Conservation (phyloP, 2,329 filamentous ascomycete species). For the Fusarium sp. region DNA sequence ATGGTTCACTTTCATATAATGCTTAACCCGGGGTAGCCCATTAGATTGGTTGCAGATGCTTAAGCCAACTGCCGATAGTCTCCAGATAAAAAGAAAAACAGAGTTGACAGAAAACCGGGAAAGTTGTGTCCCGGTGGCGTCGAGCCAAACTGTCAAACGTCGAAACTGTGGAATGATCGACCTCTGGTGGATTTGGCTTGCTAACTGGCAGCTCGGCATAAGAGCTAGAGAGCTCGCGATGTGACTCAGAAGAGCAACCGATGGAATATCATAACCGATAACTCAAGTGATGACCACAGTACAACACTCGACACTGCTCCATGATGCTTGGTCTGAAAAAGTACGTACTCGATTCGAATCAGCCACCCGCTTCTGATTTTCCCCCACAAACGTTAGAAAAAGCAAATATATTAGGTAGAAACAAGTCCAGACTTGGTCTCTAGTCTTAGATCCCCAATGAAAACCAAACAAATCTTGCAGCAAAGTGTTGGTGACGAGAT, state of each 20-base stretch:
- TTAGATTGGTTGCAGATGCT: slow-evolving; percentile 6
- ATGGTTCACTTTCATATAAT: neutral
- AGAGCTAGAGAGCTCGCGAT: slow-evolving; percentile 26
- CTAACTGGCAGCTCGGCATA: slow-evolving; percentile 24
- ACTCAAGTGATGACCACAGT: slow-evolving; percentile 14
- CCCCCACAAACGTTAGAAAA: slow-evolving; percentile 6
- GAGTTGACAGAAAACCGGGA: slow-evolving; percentile 27
- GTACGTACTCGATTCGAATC: slow-evolving; percentile 1
- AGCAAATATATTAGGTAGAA: slow-evolving; percentile 7
- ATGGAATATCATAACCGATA: slow-evolving; percentile 29
- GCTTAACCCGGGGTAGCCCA: neutral
- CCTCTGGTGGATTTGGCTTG: slow-evolving; percentile 17
- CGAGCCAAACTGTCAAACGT: slow-evolving; percentile 40
- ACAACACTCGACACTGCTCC: neutral
- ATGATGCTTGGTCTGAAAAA: slow-evolving; percentile 8
- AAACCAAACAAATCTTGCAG: slow-evolving; percentile 4
- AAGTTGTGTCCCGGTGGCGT: slow-evolving; percentile 16
- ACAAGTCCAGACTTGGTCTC: slow-evolving; percentile 6
- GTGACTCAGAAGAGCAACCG: slow-evolving; percentile 23
- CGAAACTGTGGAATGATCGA: slow-evolving; percentile 28
- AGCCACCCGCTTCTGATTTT: slow-evolving; percentile 4
- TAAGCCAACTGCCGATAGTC: slow-evolving; percentile 26
- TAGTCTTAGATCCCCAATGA: neutral
- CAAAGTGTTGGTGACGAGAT: slow-evolving; percentile 11
- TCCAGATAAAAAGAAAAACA: slow-evolving; percentile 18